phyloP scores from a whole-genome alignment of 2,329 filamentous ascomycete species.

The Tolypocladium album region DNA sequence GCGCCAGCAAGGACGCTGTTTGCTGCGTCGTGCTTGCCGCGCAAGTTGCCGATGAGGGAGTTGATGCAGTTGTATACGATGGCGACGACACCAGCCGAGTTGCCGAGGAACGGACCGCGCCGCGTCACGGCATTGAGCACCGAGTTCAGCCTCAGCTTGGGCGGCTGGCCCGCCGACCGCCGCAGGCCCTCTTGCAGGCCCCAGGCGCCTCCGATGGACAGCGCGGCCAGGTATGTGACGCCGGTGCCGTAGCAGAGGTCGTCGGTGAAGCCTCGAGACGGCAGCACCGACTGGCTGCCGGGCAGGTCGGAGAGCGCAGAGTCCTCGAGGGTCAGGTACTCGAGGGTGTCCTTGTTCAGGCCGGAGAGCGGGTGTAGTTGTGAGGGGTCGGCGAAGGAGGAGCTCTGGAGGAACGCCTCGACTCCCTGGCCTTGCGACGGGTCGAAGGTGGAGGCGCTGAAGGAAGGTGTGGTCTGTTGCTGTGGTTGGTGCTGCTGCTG shows the following conservation, averaged over 20 bases:
- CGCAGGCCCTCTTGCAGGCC: slow-evolving; percentile 82
- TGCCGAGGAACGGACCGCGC: slow-evolving; percentile 88
- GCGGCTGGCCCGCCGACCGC: slow-evolving; percentile 64
- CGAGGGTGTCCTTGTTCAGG: slow-evolving; percentile 82
- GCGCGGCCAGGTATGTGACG: slow-evolving; percentile 80
- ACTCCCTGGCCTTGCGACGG: slow-evolving; percentile 67
- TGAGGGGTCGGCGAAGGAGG: slow-evolving; percentile 73
- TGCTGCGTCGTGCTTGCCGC: slow-evolving; percentile 79
- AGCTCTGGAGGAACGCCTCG: slow-evolving; percentile 71
- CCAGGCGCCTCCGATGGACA: slow-evolving; percentile 82
- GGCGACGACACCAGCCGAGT: slow-evolving; percentile 89
- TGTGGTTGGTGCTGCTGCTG: slow-evolving; percentile 11
- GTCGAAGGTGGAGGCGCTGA: slow-evolving; percentile 51
- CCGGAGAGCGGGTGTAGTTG: slow-evolving; percentile 88
- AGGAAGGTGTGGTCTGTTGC: slow-evolving; percentile 9
- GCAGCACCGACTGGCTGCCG: slow-evolving; percentile 76
- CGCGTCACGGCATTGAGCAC: slow-evolving; percentile 91
- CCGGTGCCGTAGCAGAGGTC: slow-evolving; percentile 97
- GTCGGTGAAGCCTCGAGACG: slow-evolving; percentile 94
- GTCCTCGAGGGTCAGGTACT: slow-evolving; percentile 93
- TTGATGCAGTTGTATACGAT: slow-evolving; percentile 95
- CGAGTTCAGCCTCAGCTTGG: slow-evolving; percentile 86
- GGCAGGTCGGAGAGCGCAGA: slow-evolving; percentile 77
- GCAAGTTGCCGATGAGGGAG: slow-evolving; percentile 65
- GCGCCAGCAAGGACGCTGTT: slow-evolving; percentile 83